Base-by-base conservation (phyloP, 1,284 basidiomycete genomes). In the Trametes versicolor region DNA sequence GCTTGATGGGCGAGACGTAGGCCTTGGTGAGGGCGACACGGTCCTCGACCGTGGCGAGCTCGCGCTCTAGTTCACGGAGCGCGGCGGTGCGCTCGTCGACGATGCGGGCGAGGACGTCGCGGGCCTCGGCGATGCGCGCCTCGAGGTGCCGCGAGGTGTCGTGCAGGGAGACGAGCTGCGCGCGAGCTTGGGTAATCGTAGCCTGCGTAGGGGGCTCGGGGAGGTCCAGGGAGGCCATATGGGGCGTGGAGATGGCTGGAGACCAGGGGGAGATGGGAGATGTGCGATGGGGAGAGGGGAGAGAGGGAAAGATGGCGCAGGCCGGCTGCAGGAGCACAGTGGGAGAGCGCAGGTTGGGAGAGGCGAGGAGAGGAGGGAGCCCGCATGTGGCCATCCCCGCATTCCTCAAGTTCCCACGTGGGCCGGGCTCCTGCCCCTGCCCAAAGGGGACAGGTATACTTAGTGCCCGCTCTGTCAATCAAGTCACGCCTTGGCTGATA, bases 1-100 rank as follows among this genome's bases (percentile, higher is more conserved):
- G 78, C 39, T 87, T 81, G 66, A 92, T 87, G 48, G 90, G 90
- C 5, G 90, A 85, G 58, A 92, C 80, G 71, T 91, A 92, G 2
- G 88, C 88, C 71, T 82, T 75, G 1, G 81, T 79, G 39, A 79
- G 77, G n/a, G 77, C 74, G 48, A 86, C 79, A 43, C 79, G 80
- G 34, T 83, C 77, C 72, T 89, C 82, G 32, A 90, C 70, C 3
- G 67, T 69, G 13, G 72, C 73, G 56, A 82, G 83, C 71, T 90
- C 85, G 39, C 71, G 68, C 69, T 84, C 78, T 71, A 92, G 75
- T 48, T 85, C 82, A 54, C 79, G 77, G 69, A 92, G 90, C 32
- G 80, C 76, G 55, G 75, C 76, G 74, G 79, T 79, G 12, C 83
- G 83, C 61, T 89, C 87, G 15, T 79, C 75, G 51, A 92, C 80